These are phyloP conservation scores for Musa schizocarpa DNA, from an alignment of 176 grass and related monocot species.

Conservation along the genomic window DNA sequence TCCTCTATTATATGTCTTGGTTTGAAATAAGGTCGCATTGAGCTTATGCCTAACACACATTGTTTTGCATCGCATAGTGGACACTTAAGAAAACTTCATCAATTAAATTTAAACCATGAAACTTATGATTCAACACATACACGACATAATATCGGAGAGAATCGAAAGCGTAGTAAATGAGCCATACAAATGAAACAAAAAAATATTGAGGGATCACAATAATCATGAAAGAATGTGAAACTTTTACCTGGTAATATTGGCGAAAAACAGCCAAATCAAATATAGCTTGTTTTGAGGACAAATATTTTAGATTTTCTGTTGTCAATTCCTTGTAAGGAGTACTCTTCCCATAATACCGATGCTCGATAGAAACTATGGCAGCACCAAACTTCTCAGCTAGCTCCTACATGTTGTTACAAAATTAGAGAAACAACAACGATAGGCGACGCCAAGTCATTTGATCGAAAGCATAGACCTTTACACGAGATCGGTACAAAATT, in stretches of 20 bases:
- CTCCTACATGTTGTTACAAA: conserved; percentile 30
- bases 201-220: not conserved
- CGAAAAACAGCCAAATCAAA: conserved; percentile 84
- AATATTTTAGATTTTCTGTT: conserved; percentile 66
- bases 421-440: not conserved
- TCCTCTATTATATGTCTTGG: too few relatives aligned
- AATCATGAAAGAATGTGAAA: not conserved
- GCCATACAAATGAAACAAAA: too few relatives aligned
- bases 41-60: too few relatives aligned
- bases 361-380: conserved; percentile 71
- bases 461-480: not conserved
- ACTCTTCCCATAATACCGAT: conserved; percentile 91
- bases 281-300: conserved; percentile 88
- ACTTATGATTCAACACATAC: too few relatives aligned
- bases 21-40: too few relatives aligned
- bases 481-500: not conserved
- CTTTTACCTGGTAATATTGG: conserved; percentile 58
- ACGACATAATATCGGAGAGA: too few relatives aligned
- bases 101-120: too few relatives aligned
- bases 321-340: conserved; percentile 55
- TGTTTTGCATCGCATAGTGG: too few relatives aligned
- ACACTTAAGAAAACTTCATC: too few relatives aligned
- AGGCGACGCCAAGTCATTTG: not conserved
- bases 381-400: conserved; percentile 83
- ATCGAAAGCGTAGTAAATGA: too few relatives aligned